Evolutionary conservation across 2,329 filamentous ascomycete species (phyloP), one percentile per base, ranked within the genome.

Genomic region (Trichoderma endophyticum): DNA sequence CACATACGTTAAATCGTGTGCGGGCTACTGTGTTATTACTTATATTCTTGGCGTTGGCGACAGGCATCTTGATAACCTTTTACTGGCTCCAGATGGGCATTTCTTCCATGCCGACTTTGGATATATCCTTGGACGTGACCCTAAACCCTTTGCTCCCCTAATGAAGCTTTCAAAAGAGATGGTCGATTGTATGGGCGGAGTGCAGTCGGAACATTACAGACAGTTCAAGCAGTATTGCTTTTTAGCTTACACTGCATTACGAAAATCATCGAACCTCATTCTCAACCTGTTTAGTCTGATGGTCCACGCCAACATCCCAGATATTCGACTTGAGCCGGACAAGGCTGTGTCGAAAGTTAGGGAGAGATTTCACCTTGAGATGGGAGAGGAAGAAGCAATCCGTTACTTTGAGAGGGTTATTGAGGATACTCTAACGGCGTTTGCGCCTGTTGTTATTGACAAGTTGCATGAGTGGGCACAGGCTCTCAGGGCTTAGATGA

Each of bases 71-170:
- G 96, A 99, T 80, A 99, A 99, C 78, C 89, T 99, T 1, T 90
- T 99, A 30, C 89, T 99, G 6, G 90, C 94, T 0, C 95, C 96
- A 1, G 92, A 95, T 76, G 96, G 90, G 0, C 94, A 97, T 81
- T 99, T 99, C 85, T 98, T 99, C 87, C 96, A 99, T 80, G 95
- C 95, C 34, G 96, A 99, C 81, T 99, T 99, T 78, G 96, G 97
- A 56, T 99, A 97, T 82, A 99, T 99, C 74, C 91, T 99, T 1
- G 96, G 96, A 21, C 93, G 96, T 54, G 96, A 99, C 76, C 96
- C 96, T 0, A 99, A 99, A 79, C 96, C 96, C 0, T 98, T 99
- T 79, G 95, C 96, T 0, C 96, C 96, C 0, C 90, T 95, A 67
- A 97, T 99, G 91, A 99, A 99, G 81, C 89, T 99, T 9, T 95